A percentile compares a stretch with the other conserved stretches of the same genome.
Evolutionary conservation across 805 yeast species (phyloP).

Genomic region (Metschnikowia similis): DNA sequence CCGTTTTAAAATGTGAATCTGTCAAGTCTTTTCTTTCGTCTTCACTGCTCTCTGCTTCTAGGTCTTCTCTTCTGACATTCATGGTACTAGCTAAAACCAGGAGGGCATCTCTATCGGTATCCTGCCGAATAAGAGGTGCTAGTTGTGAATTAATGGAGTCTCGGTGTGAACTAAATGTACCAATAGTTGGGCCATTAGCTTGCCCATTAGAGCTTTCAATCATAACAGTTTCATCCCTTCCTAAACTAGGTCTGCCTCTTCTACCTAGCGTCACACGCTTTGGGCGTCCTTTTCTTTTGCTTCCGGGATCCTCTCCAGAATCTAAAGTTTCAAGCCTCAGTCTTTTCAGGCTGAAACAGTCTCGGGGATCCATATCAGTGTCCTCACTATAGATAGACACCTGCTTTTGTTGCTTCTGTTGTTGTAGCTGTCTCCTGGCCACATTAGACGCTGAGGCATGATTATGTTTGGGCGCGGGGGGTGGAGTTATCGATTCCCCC

Average conservation of each 20-base stretch:
- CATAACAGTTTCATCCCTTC: constrained; percentile 33
- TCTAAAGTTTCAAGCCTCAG: not conserved
- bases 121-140: constrained; percentile 27
- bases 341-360: not conserved
- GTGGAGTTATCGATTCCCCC: constrained; percentile 40
- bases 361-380: not conserved
- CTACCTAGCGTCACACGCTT: constrained; percentile 26
- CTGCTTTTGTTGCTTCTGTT: constrained; percentile 10
- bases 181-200: constrained; percentile 27
- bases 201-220: constrained; percentile 13
- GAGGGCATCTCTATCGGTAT: constrained; percentile 38
- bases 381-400: constrained; percentile 5
- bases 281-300: constrained; percentile 26
- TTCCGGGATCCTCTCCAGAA: not conserved
- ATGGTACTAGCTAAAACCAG: constrained; percentile 31
- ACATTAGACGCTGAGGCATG: constrained; percentile 44
- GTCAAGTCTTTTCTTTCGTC: constrained; percentile 17
- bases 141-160: constrained; percentile 3
- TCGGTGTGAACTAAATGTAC: constrained; percentile 22
- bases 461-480: constrained; percentile 45
- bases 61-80: constrained; percentile 34
- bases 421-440: constrained; percentile 27
- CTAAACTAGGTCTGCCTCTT: constrained; percentile 21
- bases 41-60: constrained; percentile 31
- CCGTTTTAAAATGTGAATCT: not conserved